Evolutionary conservation across 1,284 basidiomycete species (phyloP), one percentile per base, ranked within the genome.

Genomic region (Cryptococcus sp.): DNA sequence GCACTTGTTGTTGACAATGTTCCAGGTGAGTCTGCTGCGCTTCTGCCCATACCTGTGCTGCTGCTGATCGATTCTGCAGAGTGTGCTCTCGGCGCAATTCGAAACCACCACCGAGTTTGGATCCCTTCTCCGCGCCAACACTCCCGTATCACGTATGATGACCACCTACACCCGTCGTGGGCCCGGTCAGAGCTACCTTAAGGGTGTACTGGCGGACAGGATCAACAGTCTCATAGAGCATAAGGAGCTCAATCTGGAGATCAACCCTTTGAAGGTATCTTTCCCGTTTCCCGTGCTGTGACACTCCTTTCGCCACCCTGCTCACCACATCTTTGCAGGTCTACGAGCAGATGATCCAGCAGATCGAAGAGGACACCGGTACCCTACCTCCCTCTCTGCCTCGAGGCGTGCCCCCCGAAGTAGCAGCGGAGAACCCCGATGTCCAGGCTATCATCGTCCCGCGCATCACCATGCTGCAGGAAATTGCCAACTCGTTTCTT

Each of bases 61-160:
- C 16, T 46, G 37, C 21, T 40, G 16, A 56, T 1, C 3, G 15
- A n/a, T n/a, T 44, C n/a, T 35, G 46, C 76, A 98, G 82, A 95
- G 91, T 66, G 96, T 99, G 3, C 81, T 99, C 11, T 94, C 94
- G 18, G 93, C 95, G 13, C 96, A 98, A 77, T 98, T 98, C 79
- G 95, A 98, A 78, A 96, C 89, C 4, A 92, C 95, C 6, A 94
- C 93, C 53, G 95, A 98, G 77, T 98, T 98, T 67, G 93, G 93
- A 5, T 97, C 94, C 4, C 83, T 99, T 13, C 84, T 99, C 24
- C 89, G 96, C 51, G 94, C 95, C 58, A 98, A 98, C 79, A 98
- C 96, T 46, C 95, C 96, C 49, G 95, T 98, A 18, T 98, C 94
- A 52, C 87, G 96, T 47, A 98, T 98, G 95, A 98, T 99, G 95